Evolutionary conservation across 768 basidiomycete genomes (phyloP), one percentile per base, ranked within the genome.

Genomic region (Guyanaporus albipodus): DNA sequence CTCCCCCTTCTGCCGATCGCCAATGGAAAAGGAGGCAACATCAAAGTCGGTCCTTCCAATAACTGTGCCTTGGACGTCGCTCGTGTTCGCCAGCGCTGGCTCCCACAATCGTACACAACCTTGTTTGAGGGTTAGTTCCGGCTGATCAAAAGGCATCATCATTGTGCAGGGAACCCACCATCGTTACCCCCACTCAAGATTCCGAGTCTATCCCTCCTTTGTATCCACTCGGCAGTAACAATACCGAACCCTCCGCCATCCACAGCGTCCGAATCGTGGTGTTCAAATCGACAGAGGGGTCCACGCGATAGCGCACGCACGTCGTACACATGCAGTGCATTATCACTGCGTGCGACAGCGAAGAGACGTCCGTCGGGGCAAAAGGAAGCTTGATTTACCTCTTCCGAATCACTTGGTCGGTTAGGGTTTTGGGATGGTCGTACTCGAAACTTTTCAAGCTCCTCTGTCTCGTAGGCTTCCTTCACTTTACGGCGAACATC

Each of bases 91-190:
- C n/a, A 66, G 58, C 21, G 68, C 63, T 6, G 80, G 74, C 56
- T 86, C 76, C 85, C 85, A 88, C 28, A 85, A 53, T 22, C 84
- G 73, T 9, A 88, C 74, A 56, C 82, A 84, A n/a, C 85, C 85
- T 86, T 56, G 33, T 35, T 34, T 49, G 27, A 35, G 33, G 23
- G 23, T 51, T 28, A 61, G 38, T 27, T 12, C 17, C 38, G 36
- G 38, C 37, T 34, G 26, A 27, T 19, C 21, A 5, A 33, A 31
- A 29, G 12, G 14, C 34, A 18, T 35, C 6, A n/a, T n/a, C 5
- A 17, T 36, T 24, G 35, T 15, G 35, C 29, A 18, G 12, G 34
- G 10, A 38, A 57, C 75, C 46, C 51, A 84, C 85, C 84, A 57
- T 87, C 85, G 28, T 75, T 69, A 0, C 85, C 83, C 4, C 79